Evolutionary conservation across 2,329 filamentous ascomycete genomes (phyloP), one percentile per base, ranked within the genome.

Genomic region (Didymella sp.): DNA sequence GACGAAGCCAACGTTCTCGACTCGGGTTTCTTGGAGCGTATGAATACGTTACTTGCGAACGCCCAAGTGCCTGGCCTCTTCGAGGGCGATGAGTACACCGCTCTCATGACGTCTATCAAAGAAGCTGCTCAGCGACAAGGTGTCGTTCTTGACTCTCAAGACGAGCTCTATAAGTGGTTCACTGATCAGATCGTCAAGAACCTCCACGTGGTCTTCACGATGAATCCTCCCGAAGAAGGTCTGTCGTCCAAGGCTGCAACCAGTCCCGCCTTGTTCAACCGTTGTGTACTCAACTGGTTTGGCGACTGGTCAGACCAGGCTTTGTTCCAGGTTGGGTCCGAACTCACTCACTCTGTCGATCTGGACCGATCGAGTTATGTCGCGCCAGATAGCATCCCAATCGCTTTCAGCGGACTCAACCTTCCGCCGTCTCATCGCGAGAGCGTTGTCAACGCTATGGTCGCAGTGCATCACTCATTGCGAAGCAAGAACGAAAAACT

Each of bases 91-190:
- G 95, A 99, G 66, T 94, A 96, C 68, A 92, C 95, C 15, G 91
- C 95, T n/a, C 82, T 99, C 62, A 98, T 99, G 95, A 99, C 96
- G 24, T 92, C 93, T 52, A 99, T 96, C 82, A 98, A 97, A 77
- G 95, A 99, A 80, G 96, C 95, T 58, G 94, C 95, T 19, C 95
- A 99, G 76, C 89, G 93, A 60, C 95, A 99, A 80, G 95, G 95
- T 44, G 84, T 98, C 56, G 87, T 98, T 57, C 85, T 99, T 1
- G 95, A 99, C 78, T 98, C 95, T 1, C 93, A 96, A 67, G 96
- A 99, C 79, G 95, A 99, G 77, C 83, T 99, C n/a, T 99, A 99
- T 84, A 98, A 98, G 80, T 99, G 95, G 95, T 99, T 99, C 80
- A 99, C 96, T 0, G 91, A 96, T 70, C 95, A 99, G 76, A 98